Percentiles rank a stretch among this genome's conserved stretches.
These are phyloP conservation scores for Apiospora hydei DNA, from an alignment of 2,329 filamentous ascomycete genomes.

Conservation along the genomic window DNA sequence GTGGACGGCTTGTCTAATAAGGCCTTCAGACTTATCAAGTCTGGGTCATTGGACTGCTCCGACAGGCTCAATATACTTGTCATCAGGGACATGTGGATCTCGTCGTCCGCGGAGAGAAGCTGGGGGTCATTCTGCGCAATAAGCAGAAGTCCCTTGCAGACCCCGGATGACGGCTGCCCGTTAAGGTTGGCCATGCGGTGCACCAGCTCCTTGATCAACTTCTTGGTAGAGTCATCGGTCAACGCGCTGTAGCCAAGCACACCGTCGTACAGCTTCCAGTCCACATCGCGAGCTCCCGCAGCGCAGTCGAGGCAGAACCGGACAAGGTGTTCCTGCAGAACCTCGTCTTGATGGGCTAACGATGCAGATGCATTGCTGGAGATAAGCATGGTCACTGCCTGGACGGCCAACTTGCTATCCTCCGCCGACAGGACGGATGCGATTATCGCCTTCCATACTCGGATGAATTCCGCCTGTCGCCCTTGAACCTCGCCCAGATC, in stretches of 20 bases:
- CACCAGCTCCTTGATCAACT: conserved; percentile 45
- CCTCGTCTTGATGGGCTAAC: conserved; percentile 47
- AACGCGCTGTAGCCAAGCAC: conserved; percentile 53
- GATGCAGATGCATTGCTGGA: conserved; percentile 50
- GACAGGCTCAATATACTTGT: conserved; percentile 61
- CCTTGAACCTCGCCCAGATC: conserved; percentile 55
- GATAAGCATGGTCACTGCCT: conserved; percentile 54
- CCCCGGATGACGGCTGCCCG: conserved; percentile 36
- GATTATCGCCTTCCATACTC: conserved; percentile 55
- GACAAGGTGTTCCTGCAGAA: conserved; percentile 57
- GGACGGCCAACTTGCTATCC: conserved; percentile 40
- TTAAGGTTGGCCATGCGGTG: conserved; percentile 32
- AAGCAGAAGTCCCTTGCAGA: conserved; percentile 55
- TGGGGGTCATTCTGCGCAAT: conserved; percentile 54
- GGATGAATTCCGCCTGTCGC: conserved; percentile 46
- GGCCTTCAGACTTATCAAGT: conserved; percentile 51
- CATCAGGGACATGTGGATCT: conserved; percentile 57
- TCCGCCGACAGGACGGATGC: conserved; percentile 47
- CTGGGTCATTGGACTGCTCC: conserved; percentile 54
- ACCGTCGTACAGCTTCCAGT: conserved; percentile 57
- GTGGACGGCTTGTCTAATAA: conserved; percentile 54
- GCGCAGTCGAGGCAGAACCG: conserved; percentile 49
- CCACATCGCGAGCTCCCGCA: conserved; percentile 39
- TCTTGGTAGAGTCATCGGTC: conserved; percentile 42
- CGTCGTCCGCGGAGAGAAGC: conserved; percentile 53